Conservation (phyloP, 192 early-diverging fungal species). For the Backusella liffmaniae region DNA sequence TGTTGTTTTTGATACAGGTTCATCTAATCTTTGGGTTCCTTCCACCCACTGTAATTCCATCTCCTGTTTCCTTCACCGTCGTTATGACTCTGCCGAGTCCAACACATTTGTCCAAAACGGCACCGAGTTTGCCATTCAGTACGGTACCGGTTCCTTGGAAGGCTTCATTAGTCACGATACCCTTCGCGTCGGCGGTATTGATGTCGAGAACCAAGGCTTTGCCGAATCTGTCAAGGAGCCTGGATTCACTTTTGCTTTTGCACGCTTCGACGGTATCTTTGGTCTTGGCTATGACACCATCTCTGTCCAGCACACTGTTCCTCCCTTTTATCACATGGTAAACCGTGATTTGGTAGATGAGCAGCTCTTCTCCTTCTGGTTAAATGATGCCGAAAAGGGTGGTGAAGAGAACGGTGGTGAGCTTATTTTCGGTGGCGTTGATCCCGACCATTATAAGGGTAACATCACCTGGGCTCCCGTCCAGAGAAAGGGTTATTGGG, state of each 20-base stretch:
- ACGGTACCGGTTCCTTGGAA: constrained; percentile 91
- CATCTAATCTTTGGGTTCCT: constrained; percentile 95
- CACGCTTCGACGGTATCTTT: constrained; percentile 94
- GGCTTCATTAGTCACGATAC: constrained; percentile 79
- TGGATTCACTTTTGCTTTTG: constrained; percentile 90
- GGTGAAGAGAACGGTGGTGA: constrained; percentile 67
- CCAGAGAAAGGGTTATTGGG: constrained; percentile 95
- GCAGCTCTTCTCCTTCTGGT: constrained; percentile 87
- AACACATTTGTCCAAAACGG: constrained; percentile 80
- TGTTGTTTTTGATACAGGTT: constrained; percentile 94
- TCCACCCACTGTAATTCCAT: constrained; percentile 89
- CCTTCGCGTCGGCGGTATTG: constrained; percentile 78
- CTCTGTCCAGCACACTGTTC: constrained; percentile 82
- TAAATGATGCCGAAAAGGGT: constrained; percentile 62
- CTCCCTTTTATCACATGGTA: constrained; percentile 94
- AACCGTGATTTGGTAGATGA: constrained; percentile 77
- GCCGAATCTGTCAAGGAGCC: constrained; percentile 96
- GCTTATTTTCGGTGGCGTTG: constrained; percentile 88
- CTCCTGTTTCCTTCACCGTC: constrained; percentile 89
- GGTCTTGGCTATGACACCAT: constrained; percentile 88
- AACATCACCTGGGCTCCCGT: constrained; percentile 81
- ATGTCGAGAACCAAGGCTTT: constrained; percentile 76
- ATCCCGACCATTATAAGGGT: constrained; percentile 72
- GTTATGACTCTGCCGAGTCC: constrained; percentile 85
- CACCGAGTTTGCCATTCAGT: constrained; percentile 91